Evolutionary conservation across 2,329 filamentous ascomycete species (phyloP), one percentile per base, ranked within the genome.

Genomic region (Aplosporella prunicola): DNA sequence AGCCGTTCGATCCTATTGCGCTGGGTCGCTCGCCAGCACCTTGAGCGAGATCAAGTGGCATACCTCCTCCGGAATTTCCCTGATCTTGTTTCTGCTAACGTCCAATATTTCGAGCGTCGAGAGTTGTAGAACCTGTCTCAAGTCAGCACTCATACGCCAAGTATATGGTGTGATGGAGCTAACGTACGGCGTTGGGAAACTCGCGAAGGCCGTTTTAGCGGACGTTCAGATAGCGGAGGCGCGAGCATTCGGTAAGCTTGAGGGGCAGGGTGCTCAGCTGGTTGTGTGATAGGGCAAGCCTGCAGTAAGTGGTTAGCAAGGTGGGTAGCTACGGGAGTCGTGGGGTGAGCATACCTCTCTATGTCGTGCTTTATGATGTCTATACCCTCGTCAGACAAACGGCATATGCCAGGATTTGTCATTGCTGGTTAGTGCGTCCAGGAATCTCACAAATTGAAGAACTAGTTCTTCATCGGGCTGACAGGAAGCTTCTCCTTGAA

Each of bases 41-140:
- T 93, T 93, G 45, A 96, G 67, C 1, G 85, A 93, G 5, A 78
- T 80, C 51, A 96, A 68, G 52, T 79, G 85, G 43, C 74, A 76
- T 44, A 95, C 83, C 37, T 88, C 82, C 32, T 80, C 75, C 0
- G 89, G 87, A 2, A 96, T 71, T 7, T 74, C 66, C 32, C 74
- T 75, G 43, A 96, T 78, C 56, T 81, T 85, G 57, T 96, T 96
- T 50, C 84, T 76, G 56, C 87, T 88, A 38, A 96, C 72, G 61
- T 96, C 89, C 43, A 96, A 74, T 42, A 95, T 94, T 61, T 96
- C 88, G 39, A 96, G 74, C 23, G 86, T 82, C 36, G 76, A 80
- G 43, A 96, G 71, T 57, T 87, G 78, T 56, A 89, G 88, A 41
- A 95, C 75, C 87, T 93, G 53, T 26, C 25, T 46, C 47, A 36